Conservation (phyloP, 352 stramenopile species). For the Porosira glacialis region DNA sequence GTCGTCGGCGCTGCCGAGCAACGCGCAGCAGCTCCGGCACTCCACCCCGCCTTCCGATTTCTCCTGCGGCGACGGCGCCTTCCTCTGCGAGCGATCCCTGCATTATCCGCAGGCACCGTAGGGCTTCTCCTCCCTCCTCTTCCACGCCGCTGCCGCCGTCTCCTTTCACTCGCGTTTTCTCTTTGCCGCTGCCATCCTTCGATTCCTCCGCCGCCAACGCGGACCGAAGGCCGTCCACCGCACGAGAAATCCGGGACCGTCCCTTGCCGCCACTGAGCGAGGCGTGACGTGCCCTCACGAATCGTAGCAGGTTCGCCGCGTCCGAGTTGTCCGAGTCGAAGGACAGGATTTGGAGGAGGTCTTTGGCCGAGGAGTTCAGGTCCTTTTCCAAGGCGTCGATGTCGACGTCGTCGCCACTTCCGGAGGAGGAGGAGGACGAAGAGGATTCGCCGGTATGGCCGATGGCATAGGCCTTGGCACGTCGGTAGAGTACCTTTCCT, state of each 20-base stretch:
- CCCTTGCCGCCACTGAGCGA: slow-evolving; percentile 36
- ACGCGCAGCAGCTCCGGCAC: slow-evolving; percentile 31
- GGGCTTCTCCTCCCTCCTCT: slow-evolving; percentile 20
- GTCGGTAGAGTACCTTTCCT: slow-evolving; percentile 69
- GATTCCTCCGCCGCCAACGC: not conserved
- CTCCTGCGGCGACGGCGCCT: slow-evolving; percentile 17
- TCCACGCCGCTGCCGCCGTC: slow-evolving; percentile 6
- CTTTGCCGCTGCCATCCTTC: slow-evolving; percentile 25
- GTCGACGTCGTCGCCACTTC: slow-evolving; percentile 12
- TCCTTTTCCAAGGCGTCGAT: slow-evolving; percentile 46
- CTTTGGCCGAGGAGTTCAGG: slow-evolving; percentile 66
- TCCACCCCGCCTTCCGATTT: slow-evolving; percentile 39
- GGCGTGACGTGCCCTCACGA: slow-evolving; percentile 50
- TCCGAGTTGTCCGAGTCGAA: slow-evolving; percentile 70
- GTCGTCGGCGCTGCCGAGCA: slow-evolving; percentile 4
- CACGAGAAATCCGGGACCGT: slow-evolving; percentile 30
- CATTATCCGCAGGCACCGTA: slow-evolving; percentile 24
- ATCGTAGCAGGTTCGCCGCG: slow-evolving; percentile 55
- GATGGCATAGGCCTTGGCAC: slow-evolving; percentile 47
- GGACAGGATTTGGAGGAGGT: slow-evolving; percentile 61
- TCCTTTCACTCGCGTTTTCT: not conserved
- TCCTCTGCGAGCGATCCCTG: slow-evolving; percentile 36
- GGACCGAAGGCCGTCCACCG: slow-evolving; percentile 28
- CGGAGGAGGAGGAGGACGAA: slow-evolving; percentile 34
- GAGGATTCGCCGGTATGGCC: no score